A percentile compares a stretch with the other conserved stretches of the same genome.
Evolutionary conservation across 257 asterid species (phyloP).

Genomic region (Ballota nigra): DNA sequence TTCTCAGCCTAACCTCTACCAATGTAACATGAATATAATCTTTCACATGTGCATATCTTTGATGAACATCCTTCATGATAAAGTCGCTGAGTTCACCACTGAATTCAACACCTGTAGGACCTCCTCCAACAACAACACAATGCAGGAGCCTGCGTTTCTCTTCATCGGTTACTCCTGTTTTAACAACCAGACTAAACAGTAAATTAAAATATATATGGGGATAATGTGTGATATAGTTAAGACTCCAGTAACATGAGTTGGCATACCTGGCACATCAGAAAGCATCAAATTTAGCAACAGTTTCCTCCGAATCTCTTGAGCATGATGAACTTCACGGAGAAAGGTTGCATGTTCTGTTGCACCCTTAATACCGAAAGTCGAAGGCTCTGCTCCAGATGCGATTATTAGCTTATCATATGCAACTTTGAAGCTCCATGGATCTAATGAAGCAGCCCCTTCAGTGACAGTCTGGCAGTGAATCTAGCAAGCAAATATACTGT

Average conservation of each 20-base stretch:
- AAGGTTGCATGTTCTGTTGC: slow-evolving; percentile 78
- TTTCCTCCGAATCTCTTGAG: slow-evolving; percentile 93
- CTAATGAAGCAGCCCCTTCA: slow-evolving; percentile 55
- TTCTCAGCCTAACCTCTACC: slow-evolving; percentile 67
- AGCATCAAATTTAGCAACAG: slow-evolving; percentile 87
- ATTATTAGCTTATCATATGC: slow-evolving; percentile 86
- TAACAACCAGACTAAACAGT: slow-evolving; percentile 13
- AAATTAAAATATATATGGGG: neutral
- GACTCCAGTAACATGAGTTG: slow-evolving; percentile 10
- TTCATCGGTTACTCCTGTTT: slow-evolving; percentile 73
- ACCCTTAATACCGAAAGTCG: slow-evolving; percentile 92
- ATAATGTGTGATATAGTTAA: neutral
- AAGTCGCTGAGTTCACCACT: slow-evolving; percentile 98
- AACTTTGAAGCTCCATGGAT: slow-evolving; percentile 74
- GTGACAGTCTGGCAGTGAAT: slow-evolving; percentile 73
- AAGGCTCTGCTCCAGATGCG: slow-evolving; percentile 93
- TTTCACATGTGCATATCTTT: slow-evolving; percentile 87
- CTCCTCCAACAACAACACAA: slow-evolving; percentile 97
- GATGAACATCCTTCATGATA: slow-evolving; percentile 79
- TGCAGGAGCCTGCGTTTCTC: slow-evolving; percentile 89
- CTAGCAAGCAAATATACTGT: slow-evolving; percentile 32
- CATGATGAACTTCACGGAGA: slow-evolving; percentile 97
- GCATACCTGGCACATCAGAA: slow-evolving; percentile 86
- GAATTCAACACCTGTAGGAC: slow-evolving; percentile 98
- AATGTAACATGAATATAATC: slow-evolving; percentile 84